Conservation (phyloP, 345 rosid species). For the Melaleuca quinquenervia region DNA sequence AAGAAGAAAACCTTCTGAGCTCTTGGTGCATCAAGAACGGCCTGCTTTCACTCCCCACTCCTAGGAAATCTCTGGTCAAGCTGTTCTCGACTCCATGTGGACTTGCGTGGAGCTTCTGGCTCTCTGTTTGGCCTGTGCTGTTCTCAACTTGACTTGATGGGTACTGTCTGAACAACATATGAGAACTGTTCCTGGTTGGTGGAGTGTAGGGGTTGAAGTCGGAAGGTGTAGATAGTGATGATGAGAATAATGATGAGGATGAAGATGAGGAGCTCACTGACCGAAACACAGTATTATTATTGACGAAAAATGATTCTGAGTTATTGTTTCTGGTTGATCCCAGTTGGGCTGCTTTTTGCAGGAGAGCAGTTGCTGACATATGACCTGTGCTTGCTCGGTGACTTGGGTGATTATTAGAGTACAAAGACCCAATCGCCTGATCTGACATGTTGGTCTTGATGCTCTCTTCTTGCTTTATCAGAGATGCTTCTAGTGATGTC, state of each 20-base stretch:
- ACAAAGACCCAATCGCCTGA: conserved; percentile 1
- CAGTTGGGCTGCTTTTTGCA: conserved; percentile 81
- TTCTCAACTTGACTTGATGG: not conserved
- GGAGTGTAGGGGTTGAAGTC: not conserved
- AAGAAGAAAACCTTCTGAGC: conserved; percentile 17
- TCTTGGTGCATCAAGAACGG: conserved; percentile 26
- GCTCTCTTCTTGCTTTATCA: not conserved
- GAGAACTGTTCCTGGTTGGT: not conserved
- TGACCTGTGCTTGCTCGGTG: conserved; percentile 13
- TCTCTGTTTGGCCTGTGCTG: not conserved
- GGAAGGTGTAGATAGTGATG: not conserved
- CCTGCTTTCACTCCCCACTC: conserved; percentile 34
- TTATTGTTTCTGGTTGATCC: conserved; percentile 58
- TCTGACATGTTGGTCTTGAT: not conserved
- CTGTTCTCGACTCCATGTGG: conserved; percentile 4
- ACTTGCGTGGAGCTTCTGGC: not conserved
- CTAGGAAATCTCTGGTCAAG: conserved; percentile 64
- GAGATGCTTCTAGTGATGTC: not conserved
- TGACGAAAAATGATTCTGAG: conserved; percentile 1
- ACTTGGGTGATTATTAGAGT: not conserved
- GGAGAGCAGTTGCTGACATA: conserved; percentile 81
- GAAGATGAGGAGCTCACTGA: conserved; percentile 6
- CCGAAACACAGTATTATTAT: conserved; percentile 1
- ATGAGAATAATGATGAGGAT: not conserved
- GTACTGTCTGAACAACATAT: not conserved